Percentiles rank a stretch among this genome's conserved stretches.
Evolutionary conservation across 306 rosid species (phyloP).

Genomic region (Dalbergia cochinchinensis): DNA sequence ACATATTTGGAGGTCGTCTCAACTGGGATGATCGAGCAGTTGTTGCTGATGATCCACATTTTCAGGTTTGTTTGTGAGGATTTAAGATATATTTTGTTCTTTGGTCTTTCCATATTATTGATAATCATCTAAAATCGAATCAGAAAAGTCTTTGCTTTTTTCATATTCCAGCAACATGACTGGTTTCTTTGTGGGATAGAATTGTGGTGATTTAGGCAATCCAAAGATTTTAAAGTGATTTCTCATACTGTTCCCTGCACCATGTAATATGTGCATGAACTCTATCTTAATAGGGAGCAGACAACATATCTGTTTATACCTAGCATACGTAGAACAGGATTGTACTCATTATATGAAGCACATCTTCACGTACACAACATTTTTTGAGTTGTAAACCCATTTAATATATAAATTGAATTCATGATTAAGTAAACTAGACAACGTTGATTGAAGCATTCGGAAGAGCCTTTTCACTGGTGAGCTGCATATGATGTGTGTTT

Average conservation of each 20-base stretch:
- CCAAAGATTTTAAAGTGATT: conserved; percentile 23
- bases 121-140: conserved; percentile 13
- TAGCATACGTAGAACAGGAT: neutral
- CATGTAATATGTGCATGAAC: neutral
- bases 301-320: conserved; percentile 5
- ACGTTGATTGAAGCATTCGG: conserved; percentile 20
- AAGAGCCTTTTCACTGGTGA: neutral
- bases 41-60: conserved; percentile 98
- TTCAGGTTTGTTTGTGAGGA: conserved; percentile 72
- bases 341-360: neutral
- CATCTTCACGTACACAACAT: neutral
- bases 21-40: conserved; percentile 98
- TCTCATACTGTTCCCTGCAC: neutral
- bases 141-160: neutral
- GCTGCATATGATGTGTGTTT: neutral
- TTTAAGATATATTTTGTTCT: conserved; percentile 19
- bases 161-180: conserved; percentile 5
- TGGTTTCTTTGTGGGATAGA: conserved; percentile 16
- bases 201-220: conserved; percentile 15
- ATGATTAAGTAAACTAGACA: neutral
- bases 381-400: conserved; percentile 11
- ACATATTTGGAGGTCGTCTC: conserved; percentile 91
- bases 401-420: conserved; percentile 8
- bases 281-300: neutral
- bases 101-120: neutral